A percentile compares a stretch with the other conserved stretches of the same genome.
phyloP scores from a whole-genome alignment of 768 basidiomycete genomes.

The Lactifluus piperatus region DNA sequence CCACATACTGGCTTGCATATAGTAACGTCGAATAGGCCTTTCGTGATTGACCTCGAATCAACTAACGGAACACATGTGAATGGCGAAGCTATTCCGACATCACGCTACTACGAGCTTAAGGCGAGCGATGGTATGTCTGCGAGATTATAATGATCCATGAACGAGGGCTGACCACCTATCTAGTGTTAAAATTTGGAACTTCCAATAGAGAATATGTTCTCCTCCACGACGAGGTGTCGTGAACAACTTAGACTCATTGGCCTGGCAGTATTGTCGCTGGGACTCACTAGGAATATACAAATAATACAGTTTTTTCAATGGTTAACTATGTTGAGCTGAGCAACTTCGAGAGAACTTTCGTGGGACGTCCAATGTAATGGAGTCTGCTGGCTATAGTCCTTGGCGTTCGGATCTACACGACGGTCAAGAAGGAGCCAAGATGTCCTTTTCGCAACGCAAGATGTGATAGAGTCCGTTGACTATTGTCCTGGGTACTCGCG shows the following conservation, averaged over 20 bases:
- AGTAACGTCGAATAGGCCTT: slow-evolving; percentile 51
- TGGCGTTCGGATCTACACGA: too few relatives aligned
- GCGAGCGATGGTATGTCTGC: slow-evolving; percentile 59
- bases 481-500: too few relatives aligned
- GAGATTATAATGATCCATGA: not conserved
- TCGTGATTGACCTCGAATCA: slow-evolving; percentile 97
- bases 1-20: not conserved
- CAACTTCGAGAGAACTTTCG: too few relatives aligned
- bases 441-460: too few relatives aligned
- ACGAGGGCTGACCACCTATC: slow-evolving; percentile 6
- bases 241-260: not conserved
- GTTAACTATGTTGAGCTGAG: not conserved
- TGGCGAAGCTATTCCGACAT: slow-evolving; percentile 71
- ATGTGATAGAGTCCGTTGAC: too few relatives aligned
- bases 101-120: slow-evolving; percentile 81
- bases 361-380: too few relatives aligned
- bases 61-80: slow-evolving; percentile 95
- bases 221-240: slow-evolving; percentile 62
- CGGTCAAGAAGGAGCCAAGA: too few relatives aligned
- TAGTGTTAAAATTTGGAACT: slow-evolving; percentile 82
- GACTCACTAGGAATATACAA: not conserved
- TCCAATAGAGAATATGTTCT: slow-evolving; percentile 80
- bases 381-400: too few relatives aligned
- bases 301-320: not conserved
- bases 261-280: not conserved